phyloP scores from a whole-genome alignment of 2,329 filamentous ascomycete genomes.

The Penicillium decumbens region DNA sequence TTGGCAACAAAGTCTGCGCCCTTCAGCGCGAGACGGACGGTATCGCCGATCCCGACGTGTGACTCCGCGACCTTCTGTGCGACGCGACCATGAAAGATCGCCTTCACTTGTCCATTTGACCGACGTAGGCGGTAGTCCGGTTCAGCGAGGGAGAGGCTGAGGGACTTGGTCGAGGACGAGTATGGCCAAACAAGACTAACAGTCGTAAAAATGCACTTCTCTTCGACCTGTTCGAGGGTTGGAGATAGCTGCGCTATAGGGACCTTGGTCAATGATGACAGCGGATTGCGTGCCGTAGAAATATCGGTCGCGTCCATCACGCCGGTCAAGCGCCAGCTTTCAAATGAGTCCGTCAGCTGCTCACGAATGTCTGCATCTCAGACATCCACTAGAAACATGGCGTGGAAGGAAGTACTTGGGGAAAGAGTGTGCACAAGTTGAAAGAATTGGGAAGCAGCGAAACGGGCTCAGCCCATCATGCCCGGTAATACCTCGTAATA shows the following conservation, averaged over 20 bases:
- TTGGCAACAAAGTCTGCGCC: conserved; percentile 62
- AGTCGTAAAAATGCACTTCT: conserved; percentile 57
- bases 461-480: not conserved
- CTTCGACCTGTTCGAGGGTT: conserved; percentile 21
- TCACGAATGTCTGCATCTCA: conserved; percentile 2
- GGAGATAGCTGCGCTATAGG: conserved; percentile 44
- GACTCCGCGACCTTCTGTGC: conserved; percentile 65
- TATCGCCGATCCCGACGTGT: conserved; percentile 72
- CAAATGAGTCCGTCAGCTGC: conserved; percentile 5
- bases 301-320: conserved; percentile 30
- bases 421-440: not conserved
- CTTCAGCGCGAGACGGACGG: conserved; percentile 63
- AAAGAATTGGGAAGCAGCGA: not conserved
- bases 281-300: conserved; percentile 21
- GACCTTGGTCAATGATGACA: conserved; percentile 24
- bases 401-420: not conserved
- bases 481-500: not conserved
- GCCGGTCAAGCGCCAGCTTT: conserved; percentile 5
- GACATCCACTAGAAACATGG: not conserved
- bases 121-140: conserved; percentile 76
- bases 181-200: conserved; percentile 90
- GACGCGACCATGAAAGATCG: conserved; percentile 66
- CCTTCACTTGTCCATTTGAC: conserved; percentile 72
- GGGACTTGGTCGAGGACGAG: conserved; percentile 67
- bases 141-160: conserved; percentile 78